Evolutionary conservation across 768 basidiomycete genomes (phyloP).

Genomic region (Boletus rex-veris): DNA sequence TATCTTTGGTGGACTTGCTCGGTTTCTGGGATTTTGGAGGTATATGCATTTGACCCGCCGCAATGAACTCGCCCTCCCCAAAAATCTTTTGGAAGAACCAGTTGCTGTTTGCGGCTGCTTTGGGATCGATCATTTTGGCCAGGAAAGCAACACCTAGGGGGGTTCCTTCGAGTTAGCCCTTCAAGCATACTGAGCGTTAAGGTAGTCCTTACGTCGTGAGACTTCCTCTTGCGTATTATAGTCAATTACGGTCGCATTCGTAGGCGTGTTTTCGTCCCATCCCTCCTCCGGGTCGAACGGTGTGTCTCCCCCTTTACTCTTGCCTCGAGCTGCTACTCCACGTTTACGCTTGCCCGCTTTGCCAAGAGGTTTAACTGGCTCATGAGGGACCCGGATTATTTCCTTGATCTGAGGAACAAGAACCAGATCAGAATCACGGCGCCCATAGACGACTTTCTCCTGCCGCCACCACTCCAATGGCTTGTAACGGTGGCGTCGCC

Average conservation of each 20-base stretch:
- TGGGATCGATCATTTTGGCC: slow-evolving; percentile 59
- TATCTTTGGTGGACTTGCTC: slow-evolving; percentile 86
- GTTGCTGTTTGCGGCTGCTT: slow-evolving; percentile 53
- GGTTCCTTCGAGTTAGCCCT: slow-evolving; percentile 1
- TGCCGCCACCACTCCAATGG: slow-evolving; percentile 94
- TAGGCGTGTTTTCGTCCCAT: slow-evolving; percentile 79
- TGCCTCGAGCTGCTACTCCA: slow-evolving; percentile 28
- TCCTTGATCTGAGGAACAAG: slow-evolving; percentile 66
- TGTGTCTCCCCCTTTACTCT: slow-evolving; percentile 33
- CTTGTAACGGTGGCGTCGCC: slow-evolving; percentile 59
- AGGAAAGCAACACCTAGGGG: slow-evolving; percentile 76
- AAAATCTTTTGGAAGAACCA: slow-evolving; percentile 93
- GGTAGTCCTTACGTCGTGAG: slow-evolving; percentile 58
- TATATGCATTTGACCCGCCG: slow-evolving; percentile 82
- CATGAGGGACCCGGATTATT: slow-evolving; percentile 56
- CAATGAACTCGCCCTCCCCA: slow-evolving; percentile 86
- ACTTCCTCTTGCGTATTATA: slow-evolving; percentile 60
- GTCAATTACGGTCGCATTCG: slow-evolving; percentile 64
- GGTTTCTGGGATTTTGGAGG: slow-evolving; percentile 81
- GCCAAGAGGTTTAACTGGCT: slow-evolving; percentile 46
- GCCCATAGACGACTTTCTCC: slow-evolving; percentile 83
- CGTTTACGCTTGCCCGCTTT: slow-evolving; percentile 37
- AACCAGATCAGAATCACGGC: slow-evolving; percentile 46
- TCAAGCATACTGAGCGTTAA: not conserved
- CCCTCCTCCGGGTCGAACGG: slow-evolving; percentile 62